Base-by-base conservation (phyloP, 345 rosid species). In the Salix udensis region DNA sequence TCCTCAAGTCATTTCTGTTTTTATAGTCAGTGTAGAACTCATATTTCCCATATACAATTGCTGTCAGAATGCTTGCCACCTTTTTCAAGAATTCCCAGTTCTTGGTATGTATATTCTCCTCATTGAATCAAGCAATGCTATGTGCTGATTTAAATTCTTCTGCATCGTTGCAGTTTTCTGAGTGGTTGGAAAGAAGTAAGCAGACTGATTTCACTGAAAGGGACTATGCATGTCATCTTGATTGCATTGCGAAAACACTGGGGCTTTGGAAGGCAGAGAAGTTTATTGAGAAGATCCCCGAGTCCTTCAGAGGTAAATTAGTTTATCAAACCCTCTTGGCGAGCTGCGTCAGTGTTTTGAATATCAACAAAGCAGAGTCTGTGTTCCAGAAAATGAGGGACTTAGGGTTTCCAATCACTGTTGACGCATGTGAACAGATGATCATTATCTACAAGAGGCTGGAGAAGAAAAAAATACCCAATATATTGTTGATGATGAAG, bases 331-430 rank as follows among this genome's bases (percentile, higher is more conserved):
- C 26, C 30, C 52, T 80, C 5, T 65, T 80, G 34, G 31, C 11
- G 8, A 37, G 65, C 34, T 65, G 67, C 53, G 76, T 75, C 46
- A 8, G 0, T 48, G 42, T 40, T 46, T 4, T 1, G 18, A 28
- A 53, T 21, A 23, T 39, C 19, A 70, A 21, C 21, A 75, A 70
- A 52, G 75, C 75, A 34, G 72, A 80, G 64, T 72, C 70, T 26
- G 67, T 75, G n/a, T 75, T 80, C 52, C 40, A 75, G 44, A 70
- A 71, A 65, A 80, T 80, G 79, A 52, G 67, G 34, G 61, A 75
- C 7, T 15, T 71, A 11, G 28, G 65, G 36, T 64, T 80, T 13
- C 72, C 74, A 36, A 19, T 75, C 44, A 65, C 75, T 18, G 58
- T 71, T 3, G 52, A 48, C 42, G 67, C 71, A 40, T 80, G 66